phyloP scores from a whole-genome alignment of 345 rosid genomes.

The Adansonia digitata region DNA sequence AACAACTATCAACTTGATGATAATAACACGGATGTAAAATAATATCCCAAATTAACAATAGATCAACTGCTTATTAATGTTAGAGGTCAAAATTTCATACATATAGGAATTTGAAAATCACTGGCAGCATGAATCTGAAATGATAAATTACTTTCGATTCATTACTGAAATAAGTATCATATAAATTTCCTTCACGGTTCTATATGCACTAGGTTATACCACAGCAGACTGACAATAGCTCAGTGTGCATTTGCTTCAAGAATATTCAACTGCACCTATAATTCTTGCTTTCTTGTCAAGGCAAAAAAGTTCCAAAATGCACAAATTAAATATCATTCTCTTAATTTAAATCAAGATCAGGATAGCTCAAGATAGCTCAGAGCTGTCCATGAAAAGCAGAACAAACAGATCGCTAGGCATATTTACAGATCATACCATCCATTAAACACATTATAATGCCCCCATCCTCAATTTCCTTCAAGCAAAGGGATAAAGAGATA shows the following conservation, averaged over 20 bases:
- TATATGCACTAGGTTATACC: background rate
- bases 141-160: background rate
- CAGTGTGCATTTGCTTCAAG: background rate
- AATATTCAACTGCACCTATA: background rate
- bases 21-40: background rate
- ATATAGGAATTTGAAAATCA: background rate
- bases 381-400: background rate
- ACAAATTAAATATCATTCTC: background rate
- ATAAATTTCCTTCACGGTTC: background rate
- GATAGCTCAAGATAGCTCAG: background rate
- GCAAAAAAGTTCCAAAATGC: background rate
- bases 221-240: background rate
- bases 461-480: background rate
- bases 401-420: background rate
- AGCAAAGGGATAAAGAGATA: slow-evolving; percentile 15
- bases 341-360: background rate
- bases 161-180: background rate
- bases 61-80: background rate
- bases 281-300: background rate
- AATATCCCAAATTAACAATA: background rate
- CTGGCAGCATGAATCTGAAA: background rate
- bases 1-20: background rate
- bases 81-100: background rate
- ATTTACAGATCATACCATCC: background rate
- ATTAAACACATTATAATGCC: background rate